Percentiles rank a stretch among this genome's conserved stretches.
Conservation (phyloP, 2,329 filamentous ascomycete species). For the Pestalotiopsis sp. region DNA sequence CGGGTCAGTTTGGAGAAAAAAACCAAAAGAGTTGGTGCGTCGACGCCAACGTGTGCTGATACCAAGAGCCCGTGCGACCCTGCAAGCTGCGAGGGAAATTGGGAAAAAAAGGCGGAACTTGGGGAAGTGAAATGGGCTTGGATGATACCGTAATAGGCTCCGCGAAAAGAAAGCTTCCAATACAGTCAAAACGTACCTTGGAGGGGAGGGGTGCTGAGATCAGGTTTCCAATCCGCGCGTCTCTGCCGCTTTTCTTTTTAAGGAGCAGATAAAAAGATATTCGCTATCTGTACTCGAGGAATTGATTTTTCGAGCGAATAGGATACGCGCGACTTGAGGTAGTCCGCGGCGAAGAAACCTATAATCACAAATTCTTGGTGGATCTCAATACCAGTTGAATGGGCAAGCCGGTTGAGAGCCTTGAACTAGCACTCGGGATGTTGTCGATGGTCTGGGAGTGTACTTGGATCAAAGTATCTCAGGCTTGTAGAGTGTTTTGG, state of each 20-base stretch:
- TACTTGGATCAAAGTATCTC: slow-evolving; percentile 45
- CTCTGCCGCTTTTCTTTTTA: neutral
- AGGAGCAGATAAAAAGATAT: neutral
- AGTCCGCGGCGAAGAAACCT: neutral
- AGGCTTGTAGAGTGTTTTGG: slow-evolving; percentile 37
- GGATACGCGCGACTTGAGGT: neutral
- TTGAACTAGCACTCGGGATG: slow-evolving; percentile 16
- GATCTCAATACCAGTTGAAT: slow-evolving; percentile 14
- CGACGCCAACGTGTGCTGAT: neutral
- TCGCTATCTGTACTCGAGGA: neutral
- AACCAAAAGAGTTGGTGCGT: neutral
- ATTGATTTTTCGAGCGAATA: neutral
- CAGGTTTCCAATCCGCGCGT: neutral
- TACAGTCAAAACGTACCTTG: neutral
- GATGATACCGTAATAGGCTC: neutral
- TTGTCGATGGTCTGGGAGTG: slow-evolving; percentile 21
- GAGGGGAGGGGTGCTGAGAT: neutral
- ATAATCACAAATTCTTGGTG: neutral
- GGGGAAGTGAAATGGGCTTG: neutral
- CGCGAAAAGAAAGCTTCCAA: neutral
- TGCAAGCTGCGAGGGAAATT: neutral
- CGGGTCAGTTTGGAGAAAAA: neutral
- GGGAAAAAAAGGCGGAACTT: neutral
- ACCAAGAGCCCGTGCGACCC: neutral
- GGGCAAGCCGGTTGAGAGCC: slow-evolving; percentile 16